phyloP scores from a whole-genome alignment of 1,284 basidiomycete species.

The Golubevia sp. region DNA sequence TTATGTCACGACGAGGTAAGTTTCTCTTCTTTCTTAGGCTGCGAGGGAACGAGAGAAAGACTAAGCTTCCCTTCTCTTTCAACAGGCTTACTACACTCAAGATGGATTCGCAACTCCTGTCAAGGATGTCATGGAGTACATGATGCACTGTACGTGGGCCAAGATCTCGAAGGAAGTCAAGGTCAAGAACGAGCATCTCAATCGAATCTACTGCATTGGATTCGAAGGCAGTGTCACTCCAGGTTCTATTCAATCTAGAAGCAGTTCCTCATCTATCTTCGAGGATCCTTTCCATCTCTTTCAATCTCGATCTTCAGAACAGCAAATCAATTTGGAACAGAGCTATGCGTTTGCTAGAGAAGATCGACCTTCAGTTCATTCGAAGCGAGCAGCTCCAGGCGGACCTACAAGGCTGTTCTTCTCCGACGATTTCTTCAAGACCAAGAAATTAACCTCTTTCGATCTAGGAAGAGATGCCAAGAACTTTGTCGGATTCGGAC shows the following conservation, averaged over 20 bases:
- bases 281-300: conserved; percentile 12
- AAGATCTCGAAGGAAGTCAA: conserved; percentile 43
- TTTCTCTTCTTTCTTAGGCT: too few relatives aligned
- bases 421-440: conserved; percentile 50
- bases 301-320: not conserved
- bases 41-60: too few relatives aligned
- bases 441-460: conserved; percentile 32
- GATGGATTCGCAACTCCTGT: conserved; percentile 45
- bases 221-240: conserved; percentile 34
- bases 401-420: conserved; percentile 34
- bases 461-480: conserved; percentile 44
- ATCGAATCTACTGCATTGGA: conserved; percentile 53
- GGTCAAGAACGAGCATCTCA: conserved; percentile 21
- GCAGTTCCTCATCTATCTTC: conserved; percentile 12
- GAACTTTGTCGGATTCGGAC: conserved; percentile 49
- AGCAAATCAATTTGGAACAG: conserved; percentile 6
- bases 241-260: conserved; percentile 8
- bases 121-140: conserved; percentile 33
- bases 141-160: conserved; percentile 54
- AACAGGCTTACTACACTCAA: conserved; percentile 42
- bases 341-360: too few relatives aligned
- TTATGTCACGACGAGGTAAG: conserved; percentile 41
- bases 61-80: not conserved
- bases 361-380: too few relatives aligned
- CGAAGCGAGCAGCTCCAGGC: conserved; percentile 2